Conservation (phyloP, 2,329 filamentous ascomycete species). For the Colletotrichum spinosum region DNA sequence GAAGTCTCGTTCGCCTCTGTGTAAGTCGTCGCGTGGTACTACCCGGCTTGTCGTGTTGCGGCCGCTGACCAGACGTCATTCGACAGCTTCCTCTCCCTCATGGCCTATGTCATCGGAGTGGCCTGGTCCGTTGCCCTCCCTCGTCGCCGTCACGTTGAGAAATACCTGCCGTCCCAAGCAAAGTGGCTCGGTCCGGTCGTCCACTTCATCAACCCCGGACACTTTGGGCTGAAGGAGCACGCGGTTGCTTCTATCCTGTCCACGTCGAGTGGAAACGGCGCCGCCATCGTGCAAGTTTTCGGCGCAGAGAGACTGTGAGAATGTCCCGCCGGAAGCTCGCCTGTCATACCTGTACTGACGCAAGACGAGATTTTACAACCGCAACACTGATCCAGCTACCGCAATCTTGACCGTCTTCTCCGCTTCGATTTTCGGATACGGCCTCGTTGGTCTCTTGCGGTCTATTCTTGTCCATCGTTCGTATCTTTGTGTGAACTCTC, state of each 20-base stretch:
- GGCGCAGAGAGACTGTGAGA: conserved; percentile 32
- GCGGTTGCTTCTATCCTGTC: conserved; percentile 35
- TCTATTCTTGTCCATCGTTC: conserved; percentile 34
- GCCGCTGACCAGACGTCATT: neutral
- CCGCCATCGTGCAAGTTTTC: conserved; percentile 32
- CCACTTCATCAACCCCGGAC: conserved; percentile 34
- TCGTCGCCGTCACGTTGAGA: conserved; percentile 33
- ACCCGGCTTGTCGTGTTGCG: rapidly evolving
- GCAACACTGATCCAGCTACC: conserved; percentile 30
- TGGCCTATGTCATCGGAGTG: conserved; percentile 36
- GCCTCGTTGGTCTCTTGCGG: conserved; percentile 24
- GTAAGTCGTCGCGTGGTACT: neutral
- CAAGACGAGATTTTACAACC: conserved; percentile 23
- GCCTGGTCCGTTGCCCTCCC: conserved; percentile 33
- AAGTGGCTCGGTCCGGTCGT: conserved; percentile 32
- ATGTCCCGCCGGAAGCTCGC: neutral
- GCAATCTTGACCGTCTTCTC: conserved; percentile 34
- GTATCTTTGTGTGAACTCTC: neutral
- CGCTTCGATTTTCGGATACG: conserved; percentile 30
- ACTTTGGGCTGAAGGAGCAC: conserved; percentile 35
- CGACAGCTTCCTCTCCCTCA: conserved; percentile 20
- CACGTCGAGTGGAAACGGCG: conserved; percentile 34
- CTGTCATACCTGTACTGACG: neutral
- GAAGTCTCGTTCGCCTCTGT: conserved; percentile 34
- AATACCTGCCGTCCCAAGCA: conserved; percentile 32